These are phyloP conservation scores for Oryza australiensis DNA, from an alignment of 176 grass and related monocot genomes.

Conservation along the genomic window DNA sequence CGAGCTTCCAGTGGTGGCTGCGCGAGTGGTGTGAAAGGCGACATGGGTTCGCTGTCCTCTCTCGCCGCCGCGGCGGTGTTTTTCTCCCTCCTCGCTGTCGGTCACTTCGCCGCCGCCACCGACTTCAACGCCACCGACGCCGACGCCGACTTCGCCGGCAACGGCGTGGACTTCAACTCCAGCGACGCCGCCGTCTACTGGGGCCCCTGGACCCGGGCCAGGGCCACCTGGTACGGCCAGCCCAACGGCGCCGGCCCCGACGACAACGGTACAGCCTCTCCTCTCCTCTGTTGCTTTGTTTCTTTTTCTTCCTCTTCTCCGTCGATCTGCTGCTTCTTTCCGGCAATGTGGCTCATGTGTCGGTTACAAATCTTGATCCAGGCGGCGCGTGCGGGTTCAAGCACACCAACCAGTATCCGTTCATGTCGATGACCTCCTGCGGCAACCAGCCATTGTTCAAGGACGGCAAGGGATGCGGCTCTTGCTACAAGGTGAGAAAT, in stretches of 20 bases:
- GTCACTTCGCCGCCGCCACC: slow-evolving; percentile 8
- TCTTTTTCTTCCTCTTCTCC: not conserved
- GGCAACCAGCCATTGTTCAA: slow-evolving; percentile 85
- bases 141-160: not conserved
- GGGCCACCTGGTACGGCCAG: slow-evolving; percentile 90
- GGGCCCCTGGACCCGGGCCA: slow-evolving; percentile 54
- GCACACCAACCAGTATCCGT: slow-evolving; percentile 67
- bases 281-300: not conserved
- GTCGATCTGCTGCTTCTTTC: too few relatives aligned
- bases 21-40: not conserved
- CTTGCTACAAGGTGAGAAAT: slow-evolving; percentile 70
- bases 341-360: slow-evolving; percentile 39
- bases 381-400: slow-evolving; percentile 91
- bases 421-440: slow-evolving; percentile 74
- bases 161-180: slow-evolving; percentile 31
- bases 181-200: slow-evolving; percentile 41
- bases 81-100: slow-evolving; percentile 28
- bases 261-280: slow-evolving; percentile 55
- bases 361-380: not conserved
- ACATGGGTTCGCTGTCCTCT: slow-evolving; percentile 16
- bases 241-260: slow-evolving; percentile 74
- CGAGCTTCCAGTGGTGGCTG: too few relatives aligned
- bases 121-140: slow-evolving; percentile 22
- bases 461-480: slow-evolving; percentile 81
- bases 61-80: slow-evolving; percentile 23